Base-by-base conservation (phyloP, 257 asterid species). In the Solanum dulcamara region DNA sequence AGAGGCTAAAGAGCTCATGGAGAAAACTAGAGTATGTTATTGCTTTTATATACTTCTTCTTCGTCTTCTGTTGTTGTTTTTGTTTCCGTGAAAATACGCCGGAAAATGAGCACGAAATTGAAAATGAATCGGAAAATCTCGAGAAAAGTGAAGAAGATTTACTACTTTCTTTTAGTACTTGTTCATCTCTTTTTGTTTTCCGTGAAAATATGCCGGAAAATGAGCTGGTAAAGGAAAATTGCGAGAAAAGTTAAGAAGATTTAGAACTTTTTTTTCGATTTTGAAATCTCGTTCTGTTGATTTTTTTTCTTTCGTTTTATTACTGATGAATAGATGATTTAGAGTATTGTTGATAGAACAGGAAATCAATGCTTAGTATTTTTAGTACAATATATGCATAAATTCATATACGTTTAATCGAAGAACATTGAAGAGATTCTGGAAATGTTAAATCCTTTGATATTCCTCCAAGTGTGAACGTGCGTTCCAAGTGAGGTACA, bases 1-100 rank as follows among this genome's bases (percentile, higher is more conserved):
- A 1, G 94, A 91, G 85, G 97, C 96, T 7, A 90, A 80, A 92
- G 97, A 91, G 17, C 93, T 88, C 67, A 88, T 91, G 86, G 89
- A 88, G 12, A 91, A 84, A 88, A 90, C 93, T 87, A 87, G 96
- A 84, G 99, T 96, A 92, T 42, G 97, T 88, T 40, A 20, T 62
- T 77, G 10, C 4, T 24, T 48, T 2, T 71, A 14, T 71, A 14
- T 44, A 37, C 3, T 22, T 44, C 48, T 80, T 33, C 51, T 3
- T 22, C 7, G 15, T 67, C 33, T 28, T 55, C 32, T 1, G 38
- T 11, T 74, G 18, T 40, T 12, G 33, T 22, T 80, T 75, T 44
- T 86, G 10, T 10, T 38, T 83, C 10, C 14, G 5, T 75, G 38
- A 42, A 44, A 75, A 42, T 75, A 75, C 20, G 8, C n/a, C 11